phyloP scores from a whole-genome alignment of 2,329 filamentous ascomycete species.

The Ascomycota sp. region DNA sequence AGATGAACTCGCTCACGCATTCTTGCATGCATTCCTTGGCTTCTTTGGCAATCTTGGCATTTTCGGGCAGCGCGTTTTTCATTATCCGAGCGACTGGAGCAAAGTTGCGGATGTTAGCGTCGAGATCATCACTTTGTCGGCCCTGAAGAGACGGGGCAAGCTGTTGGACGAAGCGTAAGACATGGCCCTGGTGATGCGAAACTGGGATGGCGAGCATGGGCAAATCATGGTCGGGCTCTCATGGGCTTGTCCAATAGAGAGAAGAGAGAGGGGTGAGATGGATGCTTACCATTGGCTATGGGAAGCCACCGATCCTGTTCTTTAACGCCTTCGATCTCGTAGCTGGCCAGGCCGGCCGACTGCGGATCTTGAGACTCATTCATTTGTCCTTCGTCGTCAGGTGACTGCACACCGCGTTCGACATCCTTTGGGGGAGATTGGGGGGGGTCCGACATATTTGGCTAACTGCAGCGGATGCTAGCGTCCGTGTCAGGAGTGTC shows the following conservation, averaged over 20 bases:
- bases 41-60: constrained; percentile 97
- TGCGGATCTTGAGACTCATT: constrained; percentile 68
- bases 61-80: constrained; percentile 93
- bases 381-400: constrained; percentile 88
- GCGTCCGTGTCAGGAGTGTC: constrained; percentile 37
- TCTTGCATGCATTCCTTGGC: constrained; percentile 99
- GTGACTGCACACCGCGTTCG: constrained; percentile 81
- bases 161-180: constrained; percentile 35
- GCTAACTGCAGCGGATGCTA: constrained; percentile 46
- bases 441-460: constrained; percentile 78
- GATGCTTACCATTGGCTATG: constrained; percentile 95
- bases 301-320: constrained; percentile 98
- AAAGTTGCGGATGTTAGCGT: constrained; percentile 91
- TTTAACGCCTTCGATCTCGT: constrained; percentile 89
- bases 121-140: constrained; percentile 35
- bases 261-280: constrained; percentile 1
- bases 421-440: constrained; percentile 87
- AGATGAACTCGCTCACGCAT: constrained; percentile 99
- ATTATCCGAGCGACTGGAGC: constrained; percentile 96
- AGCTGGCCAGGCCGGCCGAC: constrained; percentile 46
- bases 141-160: constrained; percentile 25
- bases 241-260: too few relatives aligned
- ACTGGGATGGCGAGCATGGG: constrained; percentile 4
- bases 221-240: constrained; percentile 25
- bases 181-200: constrained; percentile 24